Evolutionary conservation across 495 filamentous ascomycete species (phyloP), one percentile per base, ranked within the genome.

Genomic region (Aspergillus carlsbadensis): DNA sequence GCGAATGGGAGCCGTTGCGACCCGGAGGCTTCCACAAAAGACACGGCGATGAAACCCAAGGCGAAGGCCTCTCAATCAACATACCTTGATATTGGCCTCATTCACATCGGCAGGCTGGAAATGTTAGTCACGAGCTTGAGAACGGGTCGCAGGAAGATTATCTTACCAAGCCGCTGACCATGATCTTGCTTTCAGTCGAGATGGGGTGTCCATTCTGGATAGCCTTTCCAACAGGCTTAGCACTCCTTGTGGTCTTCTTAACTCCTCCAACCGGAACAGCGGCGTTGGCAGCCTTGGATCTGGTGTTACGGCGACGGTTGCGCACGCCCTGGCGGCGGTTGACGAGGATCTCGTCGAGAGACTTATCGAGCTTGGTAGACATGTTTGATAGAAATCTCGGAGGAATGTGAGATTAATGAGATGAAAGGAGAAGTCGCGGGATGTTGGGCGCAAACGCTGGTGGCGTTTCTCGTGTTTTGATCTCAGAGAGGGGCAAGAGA

Each of bases 1-100:
- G 61, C 71, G 62, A 64, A 59, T 67, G 56, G 66, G 67, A 65
- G 59, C 64, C 66, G 63, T 60, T 68, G 68, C 71, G 70, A 63
- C 68, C 72, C 78, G 65, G 69, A 66, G 61, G 66, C 72, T 65
- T 75, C 68, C 70, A 76, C 65, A 66, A 66, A 64, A 72, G 63
- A 74, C 66, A 75, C 69, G 76, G 74, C 81, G 77, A 78, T 72
- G 70, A 76, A 76, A 73, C 74, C 79, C 71, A 81, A 78, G 70
- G 75, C 70, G 73, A 66, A 69, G 75, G 74, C 76, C 81, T 81
- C 70, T 80, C 72, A 70, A 75, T 88, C 85, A 90, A 98, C 94
- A 92, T 98, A 98, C 94, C 95, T 98, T 97, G 79, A 98, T 92
- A 85, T 91, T 89, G 73, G 69, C 76, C 79, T 97, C 94, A 78